Percentiles rank a stretch among this genome's conserved stretches.
phyloP scores from a whole-genome alignment of 208 protist species.

The Wallacemonas collosoma region DNA sequence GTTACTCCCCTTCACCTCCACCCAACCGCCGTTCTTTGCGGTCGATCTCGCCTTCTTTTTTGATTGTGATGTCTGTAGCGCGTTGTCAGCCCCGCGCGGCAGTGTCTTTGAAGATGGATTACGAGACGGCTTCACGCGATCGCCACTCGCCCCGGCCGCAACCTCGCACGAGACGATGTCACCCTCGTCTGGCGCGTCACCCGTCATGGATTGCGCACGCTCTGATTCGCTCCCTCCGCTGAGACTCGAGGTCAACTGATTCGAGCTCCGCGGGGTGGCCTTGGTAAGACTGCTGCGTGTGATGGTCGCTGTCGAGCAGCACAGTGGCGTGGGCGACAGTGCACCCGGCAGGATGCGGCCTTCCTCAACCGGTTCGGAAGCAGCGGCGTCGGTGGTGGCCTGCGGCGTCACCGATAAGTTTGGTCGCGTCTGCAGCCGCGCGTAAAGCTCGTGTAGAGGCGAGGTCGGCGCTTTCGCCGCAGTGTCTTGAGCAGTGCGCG shows the following conservation, averaged over 20 bases:
- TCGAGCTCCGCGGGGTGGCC: neutral
- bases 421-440: conserved; percentile 2
- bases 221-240: neutral
- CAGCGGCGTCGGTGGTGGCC: neutral
- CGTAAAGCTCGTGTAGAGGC: conserved; percentile 4
- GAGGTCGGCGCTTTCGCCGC: neutral
- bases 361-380: neutral
- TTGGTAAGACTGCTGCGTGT: neutral
- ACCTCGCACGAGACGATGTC: no score
- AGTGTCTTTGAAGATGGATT: no score
- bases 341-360: no score
- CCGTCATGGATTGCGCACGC: neutral
- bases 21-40: conserved; percentile 12
- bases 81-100: no score
- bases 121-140: no score
- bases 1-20: conserved; percentile 10
- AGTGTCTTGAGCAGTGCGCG: no score
- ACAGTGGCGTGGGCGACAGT: neutral
- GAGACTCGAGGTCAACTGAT: neutral
- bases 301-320: neutral
- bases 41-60: conserved; percentile 7
- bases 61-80: neutral
- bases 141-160: no score
- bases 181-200: neutral
- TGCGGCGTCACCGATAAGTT: neutral